These are phyloP conservation scores for Solanum hybrid DNA, from an alignment of 305 asterid genomes.

Conservation along the genomic window DNA sequence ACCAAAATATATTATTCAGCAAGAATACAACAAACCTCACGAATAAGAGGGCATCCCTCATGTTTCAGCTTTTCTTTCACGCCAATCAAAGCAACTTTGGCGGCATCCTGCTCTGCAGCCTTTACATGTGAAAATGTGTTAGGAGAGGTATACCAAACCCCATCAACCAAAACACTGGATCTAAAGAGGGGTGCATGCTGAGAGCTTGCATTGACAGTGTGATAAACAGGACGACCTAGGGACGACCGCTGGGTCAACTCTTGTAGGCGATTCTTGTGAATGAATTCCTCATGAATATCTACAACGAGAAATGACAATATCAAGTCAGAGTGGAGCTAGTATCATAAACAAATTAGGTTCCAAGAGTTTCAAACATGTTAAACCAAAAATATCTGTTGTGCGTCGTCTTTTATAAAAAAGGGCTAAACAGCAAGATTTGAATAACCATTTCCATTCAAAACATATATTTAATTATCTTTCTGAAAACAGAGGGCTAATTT, in stretches of 20 bases:
- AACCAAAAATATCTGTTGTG: neutral
- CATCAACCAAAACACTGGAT: slow-evolving; percentile 39
- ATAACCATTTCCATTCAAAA: neutral
- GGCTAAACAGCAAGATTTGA: neutral
- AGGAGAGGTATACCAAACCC: slow-evolving; percentile 23
- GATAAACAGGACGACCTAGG: slow-evolving; percentile 35
- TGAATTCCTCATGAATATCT: neutral
- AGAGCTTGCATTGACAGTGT: slow-evolving; percentile 20
- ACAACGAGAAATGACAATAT: neutral
- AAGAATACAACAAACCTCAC: slow-evolving; percentile 27
- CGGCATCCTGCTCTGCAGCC: slow-evolving; percentile 50
- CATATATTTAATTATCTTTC: neutral
- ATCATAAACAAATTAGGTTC: neutral
- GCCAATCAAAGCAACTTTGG: slow-evolving; percentile 32
- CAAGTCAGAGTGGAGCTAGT: neutral
- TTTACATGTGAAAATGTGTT: slow-evolving; percentile 23
- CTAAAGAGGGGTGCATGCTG: slow-evolving; percentile 32
- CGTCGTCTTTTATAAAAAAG: neutral
- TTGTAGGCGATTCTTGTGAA: slow-evolving; percentile 34
- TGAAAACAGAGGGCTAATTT: neutral
- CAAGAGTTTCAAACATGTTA: neutral
- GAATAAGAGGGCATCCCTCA: slow-evolving; percentile 22
- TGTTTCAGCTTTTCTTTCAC: slow-evolving; percentile 28
- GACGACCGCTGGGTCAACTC: slow-evolving; percentile 28
- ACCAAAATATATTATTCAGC: neutral